Evolutionary conservation across 805 yeast genomes (phyloP), one percentile per base, ranked within the genome.

Genomic region (Schizosaccharomyces lindneri): DNA sequence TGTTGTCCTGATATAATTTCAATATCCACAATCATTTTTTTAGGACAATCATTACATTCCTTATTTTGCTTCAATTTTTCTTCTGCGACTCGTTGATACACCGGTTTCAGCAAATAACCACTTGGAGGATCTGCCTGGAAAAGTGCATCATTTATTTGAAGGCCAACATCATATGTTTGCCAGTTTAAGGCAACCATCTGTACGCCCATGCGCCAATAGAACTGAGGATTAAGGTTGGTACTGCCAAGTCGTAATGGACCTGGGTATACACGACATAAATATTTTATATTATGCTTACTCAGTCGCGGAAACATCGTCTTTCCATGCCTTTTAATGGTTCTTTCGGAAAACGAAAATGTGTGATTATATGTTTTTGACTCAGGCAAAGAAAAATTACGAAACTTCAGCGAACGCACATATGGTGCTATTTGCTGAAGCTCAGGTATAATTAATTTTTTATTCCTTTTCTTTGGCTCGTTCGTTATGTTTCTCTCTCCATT

Each of bases 181-280:
- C 97, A 90, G 69, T 90, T 93, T 0, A 95, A 83, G 0, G 98
- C 97, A 4, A 86, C 97, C 87, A 93, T 80, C 68, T 93, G 98
- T 11, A 79, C 83, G 0, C 99, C 99, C 59, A 78, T 74, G 60
- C 76, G 76, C 98, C 99, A 93, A 68, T 80, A 87, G 0, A 71
- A 70, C 1, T 86, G 71, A 0, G 98, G 97, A 55, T 78, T 78
- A 68, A 87, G 89, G 68, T 93, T 93, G 2, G 85, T 77, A 0
- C 96, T 87, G 61, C 76, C 82, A 64, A 85, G 77, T 51, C 97
- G 73, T 62, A 82, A 78, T 6, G 81, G 82, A 0, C 94, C 82
- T 0, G 99, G 99, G 68, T 93, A 93, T 0, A 88, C 79, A 61
- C 99, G 76, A 84, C 87, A 82, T 61, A 90, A 69, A 67, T 76